Conservation (phyloP, 352 stramenopile genomes). For the Globisporangium middletonii region DNA sequence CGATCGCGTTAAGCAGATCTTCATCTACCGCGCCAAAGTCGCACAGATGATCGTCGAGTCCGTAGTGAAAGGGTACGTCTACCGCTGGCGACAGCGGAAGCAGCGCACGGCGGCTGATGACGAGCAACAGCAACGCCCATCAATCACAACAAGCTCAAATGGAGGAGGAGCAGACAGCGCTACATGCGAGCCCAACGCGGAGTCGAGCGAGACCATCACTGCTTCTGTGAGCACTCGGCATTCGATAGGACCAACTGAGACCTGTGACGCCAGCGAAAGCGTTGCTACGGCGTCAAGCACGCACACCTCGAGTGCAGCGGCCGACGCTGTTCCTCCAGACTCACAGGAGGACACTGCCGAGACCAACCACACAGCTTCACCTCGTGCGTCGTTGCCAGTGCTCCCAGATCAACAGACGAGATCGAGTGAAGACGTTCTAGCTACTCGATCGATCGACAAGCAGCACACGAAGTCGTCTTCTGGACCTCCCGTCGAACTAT, state of each 20-base stretch:
- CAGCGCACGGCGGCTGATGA: conserved; percentile 1
- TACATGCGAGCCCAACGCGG: not conserved
- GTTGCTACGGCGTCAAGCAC: not conserved
- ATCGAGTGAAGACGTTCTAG: too few species aligned
- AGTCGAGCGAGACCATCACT: not conserved
- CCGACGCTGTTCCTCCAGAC: too few species aligned
- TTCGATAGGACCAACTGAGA: too few species aligned
- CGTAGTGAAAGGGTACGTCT: conserved; percentile 54
- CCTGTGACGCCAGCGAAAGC: too few species aligned
- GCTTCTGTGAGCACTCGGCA: too few species aligned
- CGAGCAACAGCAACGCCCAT: not conserved
- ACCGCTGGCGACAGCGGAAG: conserved; percentile 23
- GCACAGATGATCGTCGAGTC: conserved; percentile 73
- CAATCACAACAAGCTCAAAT: not conserved
- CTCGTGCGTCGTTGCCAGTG: too few species aligned
- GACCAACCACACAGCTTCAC: too few species aligned
- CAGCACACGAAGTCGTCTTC: too few species aligned
- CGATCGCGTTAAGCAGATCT: conserved; percentile 81
- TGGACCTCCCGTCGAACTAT: not conserved
- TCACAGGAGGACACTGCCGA: too few species aligned
- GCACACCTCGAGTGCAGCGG: not conserved
- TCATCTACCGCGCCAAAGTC: conserved; percentile 73
- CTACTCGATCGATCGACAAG: too few species aligned
- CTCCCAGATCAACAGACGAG: too few species aligned
- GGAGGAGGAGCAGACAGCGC: not conserved